phyloP scores from a whole-genome alignment of 805 yeast genomes.

The Ogataea saltuana region DNA sequence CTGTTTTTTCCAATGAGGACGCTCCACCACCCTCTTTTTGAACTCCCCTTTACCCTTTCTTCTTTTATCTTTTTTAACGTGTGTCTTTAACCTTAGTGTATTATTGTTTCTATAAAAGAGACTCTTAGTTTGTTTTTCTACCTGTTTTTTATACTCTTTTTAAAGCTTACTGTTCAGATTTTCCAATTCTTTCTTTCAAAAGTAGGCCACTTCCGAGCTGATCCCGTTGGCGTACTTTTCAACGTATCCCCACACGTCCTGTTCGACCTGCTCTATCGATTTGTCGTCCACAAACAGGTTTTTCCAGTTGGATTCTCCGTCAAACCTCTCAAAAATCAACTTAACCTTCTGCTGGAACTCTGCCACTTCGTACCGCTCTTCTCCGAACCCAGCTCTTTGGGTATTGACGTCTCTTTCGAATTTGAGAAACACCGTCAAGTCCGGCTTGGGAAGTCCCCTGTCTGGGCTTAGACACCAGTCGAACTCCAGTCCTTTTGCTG shows the following conservation, averaged over 20 bases:
- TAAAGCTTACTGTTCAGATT: conserved; percentile 1
- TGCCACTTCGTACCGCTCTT: conserved; percentile 82
- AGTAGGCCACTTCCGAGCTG: conserved; percentile 12
- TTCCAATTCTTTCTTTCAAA: conserved; percentile 9
- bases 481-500: conserved; percentile 73
- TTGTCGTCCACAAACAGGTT: conserved; percentile 62
- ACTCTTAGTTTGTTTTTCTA: not conserved
- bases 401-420: conserved; percentile 48
- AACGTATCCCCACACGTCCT: conserved; percentile 43
- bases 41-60: not conserved
- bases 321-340: conserved; percentile 51
- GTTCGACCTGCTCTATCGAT: conserved; percentile 55
- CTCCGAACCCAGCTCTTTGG: conserved; percentile 81
- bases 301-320: conserved; percentile 36
- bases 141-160: not conserved
- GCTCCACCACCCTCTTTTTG: not conserved
- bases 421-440: conserved; percentile 74
- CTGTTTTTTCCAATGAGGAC: not conserved
- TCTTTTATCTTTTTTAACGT: not conserved
- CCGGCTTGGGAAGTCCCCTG: conserved; percentile 83
- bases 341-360: conserved; percentile 77
- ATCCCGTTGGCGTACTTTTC: conserved; percentile 20
- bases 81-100: conserved; percentile 11
- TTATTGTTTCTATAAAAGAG: conserved; percentile 8
- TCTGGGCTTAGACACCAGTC: conserved; percentile 87